Percentiles rank a stretch among this genome's conserved stretches.
Evolutionary conservation across 345 rosid species (phyloP).

Genomic region (Populus pruinosa): DNA sequence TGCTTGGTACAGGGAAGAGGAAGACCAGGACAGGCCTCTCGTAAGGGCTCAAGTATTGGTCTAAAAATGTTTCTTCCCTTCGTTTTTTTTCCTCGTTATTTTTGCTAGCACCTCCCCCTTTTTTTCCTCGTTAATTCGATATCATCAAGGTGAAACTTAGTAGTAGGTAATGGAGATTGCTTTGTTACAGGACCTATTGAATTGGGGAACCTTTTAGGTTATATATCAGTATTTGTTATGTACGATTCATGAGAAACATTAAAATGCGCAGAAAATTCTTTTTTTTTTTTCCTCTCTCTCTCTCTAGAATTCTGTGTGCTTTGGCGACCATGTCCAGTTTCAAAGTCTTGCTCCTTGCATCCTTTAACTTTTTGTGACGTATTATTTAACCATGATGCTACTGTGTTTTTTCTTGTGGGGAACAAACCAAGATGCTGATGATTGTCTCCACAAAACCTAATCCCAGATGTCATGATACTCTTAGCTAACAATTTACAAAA

Average conservation of each 20-base stretch:
- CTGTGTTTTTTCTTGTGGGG: not conserved
- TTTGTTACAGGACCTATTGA: conserved; percentile 44
- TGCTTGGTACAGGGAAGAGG: conserved; percentile 33
- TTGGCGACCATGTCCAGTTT: not conserved
- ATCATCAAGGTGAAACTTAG: conserved; percentile 36
- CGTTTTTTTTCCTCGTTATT: conserved; percentile 1
- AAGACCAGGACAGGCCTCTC: conserved; percentile 23
- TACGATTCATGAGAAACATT: conserved; percentile 37
- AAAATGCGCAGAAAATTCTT: conserved; percentile 52
- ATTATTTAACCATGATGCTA: not conserved
- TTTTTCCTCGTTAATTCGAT: conserved; percentile 16
- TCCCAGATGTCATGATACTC: not conserved
- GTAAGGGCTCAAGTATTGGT: conserved; percentile 25
- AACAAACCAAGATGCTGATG: no score
- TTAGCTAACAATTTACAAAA: not conserved
- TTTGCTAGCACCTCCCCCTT: conserved; percentile 25
- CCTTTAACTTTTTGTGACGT: not conserved
- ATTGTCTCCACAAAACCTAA: not conserved
- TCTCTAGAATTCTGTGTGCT: not conserved
- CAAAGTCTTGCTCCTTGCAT: not conserved
- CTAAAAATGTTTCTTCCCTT: conserved; percentile 8
- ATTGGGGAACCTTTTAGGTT: conserved; percentile 42
- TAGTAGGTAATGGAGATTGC: conserved; percentile 47
- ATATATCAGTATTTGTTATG: conserved; percentile 36
- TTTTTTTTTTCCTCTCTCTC: not conserved